Conservation (phyloP, 176 grass and related monocot genomes). For the Bolboschoenus planiculmis region DNA sequence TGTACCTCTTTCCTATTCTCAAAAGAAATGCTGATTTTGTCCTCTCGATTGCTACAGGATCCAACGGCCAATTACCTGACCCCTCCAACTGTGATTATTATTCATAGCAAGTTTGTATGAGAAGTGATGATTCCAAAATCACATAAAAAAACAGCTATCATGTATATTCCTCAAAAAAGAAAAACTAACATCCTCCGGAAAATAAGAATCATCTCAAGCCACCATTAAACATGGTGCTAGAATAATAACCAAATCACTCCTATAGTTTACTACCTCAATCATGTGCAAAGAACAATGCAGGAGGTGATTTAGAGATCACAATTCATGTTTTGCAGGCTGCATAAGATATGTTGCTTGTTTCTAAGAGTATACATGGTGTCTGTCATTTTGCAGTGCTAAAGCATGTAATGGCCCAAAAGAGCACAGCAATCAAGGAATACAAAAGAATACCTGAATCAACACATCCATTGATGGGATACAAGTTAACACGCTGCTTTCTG, state of each 20-base stretch:
- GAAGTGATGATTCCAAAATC: neutral
- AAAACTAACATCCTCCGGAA: neutral
- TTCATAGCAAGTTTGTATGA: neutral
- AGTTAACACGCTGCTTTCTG: constrained; percentile 39
- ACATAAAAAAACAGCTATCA: neutral
- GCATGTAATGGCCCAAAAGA: neutral
- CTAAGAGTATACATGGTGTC: neutral
- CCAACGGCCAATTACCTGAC: constrained; percentile 94
- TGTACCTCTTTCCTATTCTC: constrained; percentile 95
- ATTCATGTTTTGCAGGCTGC: neutral
- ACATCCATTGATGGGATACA: constrained; percentile 68
- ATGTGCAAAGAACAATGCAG: neutral
- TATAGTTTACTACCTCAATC: neutral
- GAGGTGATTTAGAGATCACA: neutral
- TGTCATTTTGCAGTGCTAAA: neutral
- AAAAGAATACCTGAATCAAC: constrained; percentile 70
- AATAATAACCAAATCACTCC: neutral
- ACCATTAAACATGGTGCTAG: neutral
- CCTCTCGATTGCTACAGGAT: constrained; percentile 77
- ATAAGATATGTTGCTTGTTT: neutral
- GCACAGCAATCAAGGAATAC: neutral
- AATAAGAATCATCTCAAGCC: neutral
- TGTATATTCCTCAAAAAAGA: neutral
- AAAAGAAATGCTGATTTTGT: constrained; percentile 88
- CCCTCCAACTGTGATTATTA: constrained; percentile 66